Evolutionary conservation across 495 filamentous ascomycete genomes (phyloP).

Genomic region (Neurospora pannonica): DNA sequence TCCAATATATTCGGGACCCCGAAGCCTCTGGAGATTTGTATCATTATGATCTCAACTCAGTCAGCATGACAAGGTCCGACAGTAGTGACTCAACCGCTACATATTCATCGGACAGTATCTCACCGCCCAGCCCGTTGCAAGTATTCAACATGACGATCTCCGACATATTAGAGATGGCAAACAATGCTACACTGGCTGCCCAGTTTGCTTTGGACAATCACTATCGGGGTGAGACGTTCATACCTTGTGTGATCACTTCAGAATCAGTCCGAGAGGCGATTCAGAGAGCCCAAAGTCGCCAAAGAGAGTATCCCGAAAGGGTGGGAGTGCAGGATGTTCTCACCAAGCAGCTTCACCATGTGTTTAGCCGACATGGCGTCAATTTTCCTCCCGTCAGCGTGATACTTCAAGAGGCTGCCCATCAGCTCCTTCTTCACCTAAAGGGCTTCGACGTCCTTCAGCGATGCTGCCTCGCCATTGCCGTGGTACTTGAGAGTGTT

Average conservation of each 20-base stretch:
- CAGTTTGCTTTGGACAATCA: not conserved
- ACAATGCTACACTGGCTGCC: conserved; percentile 3
- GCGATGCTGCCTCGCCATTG: conserved; percentile 7
- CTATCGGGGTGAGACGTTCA: not conserved
- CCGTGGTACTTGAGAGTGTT: not conserved
- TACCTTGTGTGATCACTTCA: not conserved
- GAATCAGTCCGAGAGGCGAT: not conserved
- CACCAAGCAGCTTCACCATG: not conserved
- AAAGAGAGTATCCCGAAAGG: not conserved
- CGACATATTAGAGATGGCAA: conserved; percentile 2
- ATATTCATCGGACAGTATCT: not conserved
- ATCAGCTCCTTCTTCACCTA: conserved; percentile 9
- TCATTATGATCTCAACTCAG: not conserved
- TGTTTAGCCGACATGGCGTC: not conserved
- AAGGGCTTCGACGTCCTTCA: conserved; percentile 3
- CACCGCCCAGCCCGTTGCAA: not conserved
- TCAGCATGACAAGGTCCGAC: not conserved
- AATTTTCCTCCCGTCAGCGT: not conserved
- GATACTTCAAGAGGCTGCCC: conserved; percentile 12
- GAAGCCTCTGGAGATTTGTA: not conserved
- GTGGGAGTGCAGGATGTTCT: conserved; percentile 8
- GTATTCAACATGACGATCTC: not conserved
- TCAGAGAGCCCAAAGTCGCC: not conserved
- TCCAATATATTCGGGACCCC: not conserved
- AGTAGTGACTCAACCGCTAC: not conserved